Percentiles rank a stretch among this genome's conserved stretches.
Conservation (phyloP, 768 basidiomycete species). For the Lentinula detonsa region DNA sequence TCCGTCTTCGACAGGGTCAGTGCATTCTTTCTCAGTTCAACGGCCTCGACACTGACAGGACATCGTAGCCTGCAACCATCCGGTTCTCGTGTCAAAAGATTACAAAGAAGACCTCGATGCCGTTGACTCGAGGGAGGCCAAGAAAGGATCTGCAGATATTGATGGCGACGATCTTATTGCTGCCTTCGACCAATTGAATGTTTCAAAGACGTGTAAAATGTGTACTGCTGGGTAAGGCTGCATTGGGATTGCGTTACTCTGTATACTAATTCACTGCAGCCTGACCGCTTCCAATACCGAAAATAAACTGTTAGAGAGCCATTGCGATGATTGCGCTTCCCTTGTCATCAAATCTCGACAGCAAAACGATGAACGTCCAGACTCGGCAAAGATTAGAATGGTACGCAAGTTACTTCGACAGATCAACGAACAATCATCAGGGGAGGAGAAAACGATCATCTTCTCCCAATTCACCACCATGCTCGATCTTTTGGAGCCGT, state of each 20-base stretch:
- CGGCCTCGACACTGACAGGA: background rate
- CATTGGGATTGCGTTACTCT: background rate
- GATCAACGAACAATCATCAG: constrained; percentile 46
- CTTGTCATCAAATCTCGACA: constrained; percentile 42
- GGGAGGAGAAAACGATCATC: constrained; percentile 87
- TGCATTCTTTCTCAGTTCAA: constrained; percentile 2
- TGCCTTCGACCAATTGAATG: constrained; percentile 64
- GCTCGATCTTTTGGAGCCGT: constrained; percentile 84
- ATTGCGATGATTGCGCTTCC: constrained; percentile 57
- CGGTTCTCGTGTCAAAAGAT: constrained; percentile 73
- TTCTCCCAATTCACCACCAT: constrained; percentile 91
- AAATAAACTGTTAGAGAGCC: constrained; percentile 31
- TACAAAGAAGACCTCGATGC: constrained; percentile 72
- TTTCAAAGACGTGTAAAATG: constrained; percentile 71
- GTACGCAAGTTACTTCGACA: constrained; percentile 65
- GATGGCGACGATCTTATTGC: constrained; percentile 58
- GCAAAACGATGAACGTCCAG: constrained; percentile 51
- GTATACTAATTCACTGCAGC: constrained; percentile 18
- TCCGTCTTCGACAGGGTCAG: constrained; percentile 86
- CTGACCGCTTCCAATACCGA: constrained; percentile 30
- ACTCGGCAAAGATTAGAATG: constrained; percentile 86
- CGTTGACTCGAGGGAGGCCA: constrained; percentile 55
- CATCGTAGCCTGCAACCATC: constrained; percentile 80
- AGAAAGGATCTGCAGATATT: constrained; percentile 27
- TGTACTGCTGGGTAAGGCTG: constrained; percentile 65